phyloP scores from a whole-genome alignment of 2,329 filamentous ascomycete species.

The Ceratocystiopsis minuta region DNA sequence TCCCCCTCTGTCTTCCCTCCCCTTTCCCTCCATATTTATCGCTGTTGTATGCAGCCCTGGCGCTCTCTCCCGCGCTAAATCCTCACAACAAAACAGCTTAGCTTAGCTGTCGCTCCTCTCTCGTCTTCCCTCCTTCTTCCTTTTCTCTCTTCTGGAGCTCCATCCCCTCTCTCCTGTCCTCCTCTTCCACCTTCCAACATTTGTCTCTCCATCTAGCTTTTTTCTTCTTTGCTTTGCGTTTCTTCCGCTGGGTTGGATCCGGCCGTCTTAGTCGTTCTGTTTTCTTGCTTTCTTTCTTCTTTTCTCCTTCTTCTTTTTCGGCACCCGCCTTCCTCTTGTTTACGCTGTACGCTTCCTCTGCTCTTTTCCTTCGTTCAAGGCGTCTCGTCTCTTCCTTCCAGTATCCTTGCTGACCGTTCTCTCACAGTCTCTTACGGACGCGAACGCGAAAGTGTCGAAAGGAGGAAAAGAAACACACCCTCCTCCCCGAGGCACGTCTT shows the following conservation, averaged over 20 bases:
- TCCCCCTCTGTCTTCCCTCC: no score
- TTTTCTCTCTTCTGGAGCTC: background rate
- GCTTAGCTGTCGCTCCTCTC: no score
- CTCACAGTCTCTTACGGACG: no score
- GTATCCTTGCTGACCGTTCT: background rate
- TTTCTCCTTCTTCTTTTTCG: slow-evolving; percentile 1
- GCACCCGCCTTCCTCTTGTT: slow-evolving; percentile 4
- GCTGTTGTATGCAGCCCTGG: no score
- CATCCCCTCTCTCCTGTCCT: background rate
- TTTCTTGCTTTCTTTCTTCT: background rate
- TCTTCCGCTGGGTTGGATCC: background rate
- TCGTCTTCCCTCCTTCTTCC: no score
- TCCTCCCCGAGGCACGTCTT: no score
- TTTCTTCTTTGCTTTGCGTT: background rate
- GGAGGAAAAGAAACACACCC: no score
- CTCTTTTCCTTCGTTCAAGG: background rate
- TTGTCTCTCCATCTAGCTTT: background rate
- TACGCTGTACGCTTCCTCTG: background rate
- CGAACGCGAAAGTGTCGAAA: no score
- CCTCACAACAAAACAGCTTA: no score
- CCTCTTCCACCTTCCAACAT: background rate
- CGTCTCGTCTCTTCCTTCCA: background rate
- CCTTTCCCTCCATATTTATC: no score
- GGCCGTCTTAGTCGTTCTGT: background rate
- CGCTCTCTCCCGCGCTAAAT: no score